A percentile compares a stretch with the other conserved stretches of the same genome.
Conservation (phyloP, 164 flowering plant species). For the Nymphaea thermarum region DNA sequence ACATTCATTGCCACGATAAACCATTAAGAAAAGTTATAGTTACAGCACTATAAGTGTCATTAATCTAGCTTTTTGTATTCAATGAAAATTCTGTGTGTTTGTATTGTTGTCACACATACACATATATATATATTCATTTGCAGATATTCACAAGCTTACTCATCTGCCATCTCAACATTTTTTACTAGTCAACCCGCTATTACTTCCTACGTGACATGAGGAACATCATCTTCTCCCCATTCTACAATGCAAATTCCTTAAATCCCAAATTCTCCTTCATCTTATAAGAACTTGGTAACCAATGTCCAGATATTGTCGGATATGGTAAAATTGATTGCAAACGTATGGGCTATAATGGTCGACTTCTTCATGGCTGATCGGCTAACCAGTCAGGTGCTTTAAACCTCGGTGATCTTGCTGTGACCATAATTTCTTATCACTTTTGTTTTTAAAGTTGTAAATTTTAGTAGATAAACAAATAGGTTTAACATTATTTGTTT, state of each 20-base stretch:
- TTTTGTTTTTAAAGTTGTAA: too few species aligned
- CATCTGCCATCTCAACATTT: conserved; percentile 71
- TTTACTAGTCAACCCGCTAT: conserved; percentile 77
- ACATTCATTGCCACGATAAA: too few species aligned
- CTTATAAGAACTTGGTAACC: background rate
- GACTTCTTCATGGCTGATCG: conserved; percentile 99
- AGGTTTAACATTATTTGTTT: too few species aligned
- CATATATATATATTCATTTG: background rate
- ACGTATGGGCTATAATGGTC: conserved; percentile 32
- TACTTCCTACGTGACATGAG: conserved; percentile 70
- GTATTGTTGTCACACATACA: too few species aligned
- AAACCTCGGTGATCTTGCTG: too few species aligned
- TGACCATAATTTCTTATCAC: background rate
- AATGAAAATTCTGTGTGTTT: too few species aligned
- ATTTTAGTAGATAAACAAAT: too few species aligned
- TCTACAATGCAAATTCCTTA: conserved; percentile 56
- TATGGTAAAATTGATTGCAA: too few species aligned
- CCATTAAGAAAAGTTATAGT: too few species aligned
- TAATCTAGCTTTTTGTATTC: too few species aligned
- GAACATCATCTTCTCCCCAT: conserved; percentile 84
- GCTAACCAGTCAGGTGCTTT: conserved; percentile 87
- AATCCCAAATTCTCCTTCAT: background rate
- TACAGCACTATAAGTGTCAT: too few species aligned
- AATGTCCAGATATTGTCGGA: background rate
- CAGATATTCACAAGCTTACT: conserved; percentile 51